Base-by-base conservation (phyloP, 805 yeast species). In the Candida sphagnicola region DNA sequence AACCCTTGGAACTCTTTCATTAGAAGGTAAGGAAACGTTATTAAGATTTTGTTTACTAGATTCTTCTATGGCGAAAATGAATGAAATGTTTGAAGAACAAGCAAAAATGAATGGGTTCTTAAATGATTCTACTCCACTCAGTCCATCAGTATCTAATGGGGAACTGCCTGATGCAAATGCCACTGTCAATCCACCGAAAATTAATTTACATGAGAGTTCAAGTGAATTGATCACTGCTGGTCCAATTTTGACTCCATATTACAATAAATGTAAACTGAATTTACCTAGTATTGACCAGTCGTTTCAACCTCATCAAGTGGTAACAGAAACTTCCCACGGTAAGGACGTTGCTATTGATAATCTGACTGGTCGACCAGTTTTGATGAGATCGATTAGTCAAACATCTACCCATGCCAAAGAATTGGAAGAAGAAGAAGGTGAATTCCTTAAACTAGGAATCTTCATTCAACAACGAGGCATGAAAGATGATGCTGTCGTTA, bases 351-450 rank as follows among this genome's bases (percentile, higher is more conserved):
- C 85, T 1, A 70, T 83, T 35, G 91, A 85, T 62, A 71, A 77
- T 41, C 63, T 72, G 18, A 84, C 91, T 0, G 93, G 93, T 33
- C 67, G 80, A 46, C 87, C 90, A 2, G 80, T 84, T 15, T 62
- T 82, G 44, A 73, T 80, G 60, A 70, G 82, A 47, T 77, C 81
- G 4, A 63, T 76, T 4, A 80, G 87, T 0, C 83, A 77, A 45
- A 80, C 85, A 1, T 74, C 85, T 8, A 50, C 75, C 8, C 79
- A 84, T 51, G 87, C 89, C 12, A 82, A 78, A 57, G 77, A 75
- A 46, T 87, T 85, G 58, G 96, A 88, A 55, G 81, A 80, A 44
- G 97, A 89, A 56, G 97, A 89, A 66, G 97, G 96, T 50, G 95
- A 85, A 53, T 74, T 88, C 46, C 96, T 86, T 59, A 80, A 84